Evolutionary conservation across 139 green algal species (phyloP), one percentile per base, ranked within the genome.

Genomic region (Ettlia oleoabundans): DNA sequence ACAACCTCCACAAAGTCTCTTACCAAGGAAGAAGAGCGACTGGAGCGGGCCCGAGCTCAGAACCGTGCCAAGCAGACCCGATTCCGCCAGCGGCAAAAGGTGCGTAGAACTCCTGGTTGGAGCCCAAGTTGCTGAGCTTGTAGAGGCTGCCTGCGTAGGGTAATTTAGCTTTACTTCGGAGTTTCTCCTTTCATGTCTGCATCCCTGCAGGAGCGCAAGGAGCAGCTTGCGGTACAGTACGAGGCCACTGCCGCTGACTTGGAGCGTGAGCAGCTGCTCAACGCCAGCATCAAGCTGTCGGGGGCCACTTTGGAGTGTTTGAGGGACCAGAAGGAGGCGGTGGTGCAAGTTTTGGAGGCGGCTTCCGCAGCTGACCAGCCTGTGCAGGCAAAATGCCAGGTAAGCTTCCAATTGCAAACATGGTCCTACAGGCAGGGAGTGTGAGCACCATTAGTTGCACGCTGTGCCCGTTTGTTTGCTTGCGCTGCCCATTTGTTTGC

Each of bases 11-110:
- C 21, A n/a, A n/a, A n/a, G n/a, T n/a, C n/a, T n/a, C n/a, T n/a
- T 3, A 26, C 67, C 40, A 37, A 10, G 4, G 67, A 30, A 15
- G 67, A 75, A 2, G 67, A 55, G 2, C 41, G 42, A 9, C 28
- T 63, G 4, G 70, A 77, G 70, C 42, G 70, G 2, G 26, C 51
- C 0, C 70, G 70, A 15, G 70, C 70, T 4, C 18, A 43, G 42
- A 77, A 77, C 70, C 42, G 70, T 30, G 70, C 70, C n/a, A 77
- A 77, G 70, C 70, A 77, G 42, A 42, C 70, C 5, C 42, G 70
- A 22, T 77, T 77, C 43, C 70, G 70, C 8, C 15, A 40, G 42
- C 70, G 70, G 10, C 70, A 77, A 63, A 77, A 77, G 42, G 70
- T 77, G 42, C 15, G 47, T 15, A 10, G 47, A 10, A n/a, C n/a